These are phyloP conservation scores for Populus euphratica DNA, from an alignment of 345 rosid genomes.

Conservation along the genomic window DNA sequence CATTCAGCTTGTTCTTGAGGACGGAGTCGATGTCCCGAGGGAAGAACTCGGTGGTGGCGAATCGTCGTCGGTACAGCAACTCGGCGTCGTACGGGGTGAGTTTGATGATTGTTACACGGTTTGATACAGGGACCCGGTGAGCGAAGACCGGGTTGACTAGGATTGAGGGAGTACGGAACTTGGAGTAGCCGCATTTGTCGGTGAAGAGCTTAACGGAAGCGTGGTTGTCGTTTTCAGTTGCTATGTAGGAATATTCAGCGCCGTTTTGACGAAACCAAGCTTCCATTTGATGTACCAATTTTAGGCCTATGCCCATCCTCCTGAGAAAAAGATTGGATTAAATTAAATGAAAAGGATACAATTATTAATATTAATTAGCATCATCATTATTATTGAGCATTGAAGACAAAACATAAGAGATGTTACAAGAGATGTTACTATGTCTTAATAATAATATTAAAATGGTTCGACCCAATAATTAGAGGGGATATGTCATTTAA, in stretches of 20 bases:
- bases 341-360: no score
- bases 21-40: constrained; percentile 89
- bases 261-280: constrained; percentile 79
- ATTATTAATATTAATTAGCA: no score
- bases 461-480: no score
- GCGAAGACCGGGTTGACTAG: constrained; percentile 91
- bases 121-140: constrained; percentile 55
- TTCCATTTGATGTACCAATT: constrained; percentile 60
- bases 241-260: constrained; percentile 86
- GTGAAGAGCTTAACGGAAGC: constrained; percentile 88
- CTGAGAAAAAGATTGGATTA: no score
- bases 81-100: constrained; percentile 63
- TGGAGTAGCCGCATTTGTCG: constrained; percentile 80
- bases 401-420: no score
- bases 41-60: constrained; percentile 90
- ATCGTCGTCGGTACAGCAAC: constrained; percentile 60
- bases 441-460: no score
- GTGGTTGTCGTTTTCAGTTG: constrained; percentile 84
- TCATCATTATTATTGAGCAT: no score
- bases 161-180: constrained; percentile 81
- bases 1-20: constrained; percentile 58
- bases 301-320: constrained; percentile 89
- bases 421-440: no score
- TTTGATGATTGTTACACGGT: constrained; percentile 41
- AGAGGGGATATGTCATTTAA: no score